A percentile compares a stretch with the other conserved stretches of the same genome.
phyloP scores from a whole-genome alignment of 208 protist genomes.

The Phytomonas francai region DNA sequence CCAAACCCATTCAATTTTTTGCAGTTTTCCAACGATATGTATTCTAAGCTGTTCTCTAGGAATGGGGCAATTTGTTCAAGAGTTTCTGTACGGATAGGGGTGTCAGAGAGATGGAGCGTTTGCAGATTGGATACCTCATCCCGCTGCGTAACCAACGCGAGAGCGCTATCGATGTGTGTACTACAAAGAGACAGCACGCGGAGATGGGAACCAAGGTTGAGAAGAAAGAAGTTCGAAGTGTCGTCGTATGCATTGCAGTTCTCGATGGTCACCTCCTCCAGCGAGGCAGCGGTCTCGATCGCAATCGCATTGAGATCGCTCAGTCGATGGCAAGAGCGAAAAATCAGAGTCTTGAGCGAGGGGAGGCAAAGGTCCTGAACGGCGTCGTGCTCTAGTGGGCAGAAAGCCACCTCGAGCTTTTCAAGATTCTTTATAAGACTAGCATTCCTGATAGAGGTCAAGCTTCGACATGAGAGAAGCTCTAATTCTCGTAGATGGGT shows the following conservation, averaged over 20 bases:
- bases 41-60: conserved; percentile 39
- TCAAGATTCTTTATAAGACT: conserved; percentile 41
- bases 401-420: conserved; percentile 56
- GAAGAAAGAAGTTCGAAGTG: conserved; percentile 54
- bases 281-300: conserved; percentile 35
- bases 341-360: conserved; percentile 37
- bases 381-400: conserved; percentile 56
- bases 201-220: conserved; percentile 32
- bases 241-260: conserved; percentile 71
- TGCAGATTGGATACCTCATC: conserved; percentile 27
- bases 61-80: conserved; percentile 42
- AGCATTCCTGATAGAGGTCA: conserved; percentile 49
- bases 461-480: conserved; percentile 59
- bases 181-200: conserved; percentile 47
- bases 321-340: conserved; percentile 65
- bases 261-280: conserved; percentile 65
- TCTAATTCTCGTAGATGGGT: conserved; percentile 55
- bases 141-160: conserved; percentile 25
- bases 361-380: conserved; percentile 49
- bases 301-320: conserved; percentile 59
- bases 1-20: conserved; percentile 35
- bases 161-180: conserved; percentile 43
- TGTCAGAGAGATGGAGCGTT: conserved; percentile 40
- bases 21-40: conserved; percentile 62
- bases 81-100: conserved; percentile 45